phyloP scores from a whole-genome alignment of 208 protist species.

The Kentomonas sorsogonicus region DNA sequence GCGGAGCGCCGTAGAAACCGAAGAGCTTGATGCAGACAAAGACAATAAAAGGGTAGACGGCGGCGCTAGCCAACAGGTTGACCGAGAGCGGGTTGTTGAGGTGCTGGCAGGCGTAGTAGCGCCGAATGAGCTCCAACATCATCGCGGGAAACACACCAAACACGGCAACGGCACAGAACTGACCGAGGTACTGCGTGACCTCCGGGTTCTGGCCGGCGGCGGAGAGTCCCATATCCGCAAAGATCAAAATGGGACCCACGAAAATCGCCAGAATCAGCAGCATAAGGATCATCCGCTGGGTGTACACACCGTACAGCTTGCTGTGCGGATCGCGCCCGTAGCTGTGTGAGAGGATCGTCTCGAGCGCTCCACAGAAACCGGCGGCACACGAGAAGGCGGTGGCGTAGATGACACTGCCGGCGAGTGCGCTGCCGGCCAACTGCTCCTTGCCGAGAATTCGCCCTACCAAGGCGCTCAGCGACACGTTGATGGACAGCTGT shows the following conservation, averaged over 20 bases:
- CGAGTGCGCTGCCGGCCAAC: constrained; percentile 65
- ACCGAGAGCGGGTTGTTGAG: constrained; percentile 65
- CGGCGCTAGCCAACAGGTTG: constrained; percentile 36
- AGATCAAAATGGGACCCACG: constrained; percentile 64
- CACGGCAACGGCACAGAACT: constrained; percentile 58
- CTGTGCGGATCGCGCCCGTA: constrained; percentile 46
- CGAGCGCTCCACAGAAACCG: constrained; percentile 72
- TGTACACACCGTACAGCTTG: constrained; percentile 72
- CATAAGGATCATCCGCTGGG: constrained; percentile 77
- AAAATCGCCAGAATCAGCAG: constrained; percentile 56
- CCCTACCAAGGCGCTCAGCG: constrained; percentile 62
- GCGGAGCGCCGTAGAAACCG: constrained; percentile 64
- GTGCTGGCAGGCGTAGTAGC: constrained; percentile 82
- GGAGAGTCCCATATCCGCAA: constrained; percentile 40
- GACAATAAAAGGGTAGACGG: constrained; percentile 65
- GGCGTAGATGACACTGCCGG: constrained; percentile 74
- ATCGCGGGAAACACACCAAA: constrained; percentile 58
- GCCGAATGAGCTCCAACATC: constrained; percentile 55
- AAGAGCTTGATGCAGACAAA: constrained; percentile 54
- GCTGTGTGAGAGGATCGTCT: constrained; percentile 80
- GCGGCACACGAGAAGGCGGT: constrained; percentile 82
- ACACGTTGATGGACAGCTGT: constrained; percentile 71
- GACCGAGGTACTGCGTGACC: constrained; percentile 61
- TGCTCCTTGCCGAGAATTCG: constrained; percentile 46
- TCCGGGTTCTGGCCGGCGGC: constrained; percentile 33